Conservation (phyloP, 352 stramenopile genomes). For the Lagenidium sp. region DNA sequence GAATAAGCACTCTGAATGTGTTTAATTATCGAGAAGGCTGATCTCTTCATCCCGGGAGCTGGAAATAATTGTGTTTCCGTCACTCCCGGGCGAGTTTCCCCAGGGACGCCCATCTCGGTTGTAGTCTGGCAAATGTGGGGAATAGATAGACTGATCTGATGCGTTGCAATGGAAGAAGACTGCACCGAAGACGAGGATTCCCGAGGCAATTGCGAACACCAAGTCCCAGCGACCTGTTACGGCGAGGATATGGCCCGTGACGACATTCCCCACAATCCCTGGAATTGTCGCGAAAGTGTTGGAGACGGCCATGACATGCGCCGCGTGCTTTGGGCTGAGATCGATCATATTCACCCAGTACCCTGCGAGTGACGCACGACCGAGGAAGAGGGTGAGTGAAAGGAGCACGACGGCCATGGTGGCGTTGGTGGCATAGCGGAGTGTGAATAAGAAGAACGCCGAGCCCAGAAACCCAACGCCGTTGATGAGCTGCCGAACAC, state of each 20-base stretch:
- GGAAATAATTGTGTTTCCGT: constrained; percentile 18
- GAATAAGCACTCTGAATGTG: constrained; percentile 1
- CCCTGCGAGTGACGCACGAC: constrained; percentile 59
- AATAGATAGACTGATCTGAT: constrained; percentile 76
- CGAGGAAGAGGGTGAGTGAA: constrained; percentile 70
- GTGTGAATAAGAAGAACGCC: constrained; percentile 54
- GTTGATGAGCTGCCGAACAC: constrained; percentile 76
- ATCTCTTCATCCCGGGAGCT: constrained; percentile 40
- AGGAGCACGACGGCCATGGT: constrained; percentile 50
- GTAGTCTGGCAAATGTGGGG: no score
- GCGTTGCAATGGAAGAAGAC: constrained; percentile 69
- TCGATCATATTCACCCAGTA: constrained; percentile 91
- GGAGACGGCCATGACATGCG: constrained; percentile 81
- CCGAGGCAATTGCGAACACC: constrained; percentile 71
- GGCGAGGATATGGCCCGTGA: constrained; percentile 73
- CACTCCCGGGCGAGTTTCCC: constrained; percentile 15
- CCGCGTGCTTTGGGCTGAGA: constrained; percentile 67
- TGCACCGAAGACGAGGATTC: constrained; percentile 60
- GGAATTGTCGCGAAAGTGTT: constrained; percentile 83
- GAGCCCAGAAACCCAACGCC: constrained; percentile 63
- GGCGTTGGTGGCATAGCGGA: constrained; percentile 54
- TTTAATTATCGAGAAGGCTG: constrained; percentile 34
- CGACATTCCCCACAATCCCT: constrained; percentile 77
- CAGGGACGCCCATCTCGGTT: no score
- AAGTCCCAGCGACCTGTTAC: constrained; percentile 69